phyloP scores from a whole-genome alignment of 1,139 yeast species.

The Yueomyces sp. region DNA sequence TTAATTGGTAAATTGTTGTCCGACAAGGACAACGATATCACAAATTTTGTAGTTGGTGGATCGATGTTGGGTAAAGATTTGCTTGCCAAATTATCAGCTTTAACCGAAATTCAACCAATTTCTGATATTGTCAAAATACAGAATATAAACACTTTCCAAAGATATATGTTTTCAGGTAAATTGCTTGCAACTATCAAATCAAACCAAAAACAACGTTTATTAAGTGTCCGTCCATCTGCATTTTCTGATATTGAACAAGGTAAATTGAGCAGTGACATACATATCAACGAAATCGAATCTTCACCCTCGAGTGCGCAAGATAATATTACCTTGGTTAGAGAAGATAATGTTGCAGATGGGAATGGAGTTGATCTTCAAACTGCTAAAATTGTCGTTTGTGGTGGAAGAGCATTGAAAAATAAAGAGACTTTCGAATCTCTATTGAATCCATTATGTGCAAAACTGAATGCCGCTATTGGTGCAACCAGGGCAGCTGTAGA shows the following conservation, averaged over 20 bases:
- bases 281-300: background rate
- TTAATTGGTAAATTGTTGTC: constrained; percentile 33
- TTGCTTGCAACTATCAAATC: constrained; percentile 76
- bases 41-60: constrained; percentile 72
- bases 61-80: constrained; percentile 81
- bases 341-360: background rate
- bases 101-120: constrained; percentile 77
- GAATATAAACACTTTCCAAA: constrained; percentile 53
- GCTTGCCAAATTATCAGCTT: constrained; percentile 77
- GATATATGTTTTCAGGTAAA: constrained; percentile 96
- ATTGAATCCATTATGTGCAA: constrained; percentile 73
- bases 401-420: constrained; percentile 89
- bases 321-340: background rate
- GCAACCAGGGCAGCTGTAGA: constrained; percentile 98
- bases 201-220: constrained; percentile 48
- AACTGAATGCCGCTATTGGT: constrained; percentile 80
- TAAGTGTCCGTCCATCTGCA: constrained; percentile 78
- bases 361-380: constrained; percentile 78
- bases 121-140: constrained; percentile 66
- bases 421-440: constrained; percentile 75
- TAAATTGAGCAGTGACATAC: constrained; percentile 29
- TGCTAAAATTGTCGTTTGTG: constrained; percentile 71
- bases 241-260: constrained; percentile 45
- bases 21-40: constrained; percentile 32
- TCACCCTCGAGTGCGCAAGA: background rate